Evolutionary conservation across 2,329 filamentous ascomycete genomes (phyloP).

Genomic region (Penicillium digitatum): DNA sequence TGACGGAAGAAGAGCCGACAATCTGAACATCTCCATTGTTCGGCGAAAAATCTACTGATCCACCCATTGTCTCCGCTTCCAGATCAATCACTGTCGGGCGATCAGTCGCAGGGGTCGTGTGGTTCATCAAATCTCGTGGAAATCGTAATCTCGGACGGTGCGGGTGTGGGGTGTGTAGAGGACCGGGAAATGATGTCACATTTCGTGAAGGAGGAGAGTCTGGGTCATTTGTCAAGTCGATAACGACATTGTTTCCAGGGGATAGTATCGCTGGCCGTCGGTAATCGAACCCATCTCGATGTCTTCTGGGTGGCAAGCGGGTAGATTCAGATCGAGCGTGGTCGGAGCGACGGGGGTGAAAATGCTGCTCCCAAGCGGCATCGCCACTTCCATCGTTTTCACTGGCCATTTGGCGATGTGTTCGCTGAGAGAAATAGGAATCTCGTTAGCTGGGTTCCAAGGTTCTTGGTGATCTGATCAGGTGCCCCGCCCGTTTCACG

Average conservation of each 20-base stretch:
- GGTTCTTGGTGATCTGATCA: conserved; percentile 5
- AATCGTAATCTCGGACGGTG: conserved; percentile 25
- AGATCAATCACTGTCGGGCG: conserved; percentile 36
- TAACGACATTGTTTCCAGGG: conserved; percentile 34
- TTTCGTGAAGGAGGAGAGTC: conserved; percentile 32
- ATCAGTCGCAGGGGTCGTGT: background rate
- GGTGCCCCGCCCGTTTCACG: conserved; percentile 25
- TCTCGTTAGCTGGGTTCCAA: conserved; percentile 17
- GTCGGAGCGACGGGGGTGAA: conserved; percentile 25
- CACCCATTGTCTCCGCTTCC: conserved; percentile 32
- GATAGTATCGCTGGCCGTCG: conserved; percentile 48
- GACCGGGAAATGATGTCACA: background rate
- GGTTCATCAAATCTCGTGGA: conserved; percentile 33
- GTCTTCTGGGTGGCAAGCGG: conserved; percentile 33
- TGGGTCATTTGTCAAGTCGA: conserved; percentile 48
- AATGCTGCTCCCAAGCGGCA: conserved; percentile 25
- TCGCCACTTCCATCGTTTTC: conserved; percentile 26
- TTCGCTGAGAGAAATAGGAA: conserved; percentile 27
- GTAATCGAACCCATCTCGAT: conserved; percentile 55
- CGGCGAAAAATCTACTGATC: conserved; percentile 18
- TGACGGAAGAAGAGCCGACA: conserved; percentile 33
- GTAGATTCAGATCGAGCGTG: conserved; percentile 16
- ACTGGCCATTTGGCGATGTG: conserved; percentile 37
- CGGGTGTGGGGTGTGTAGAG: conserved; percentile 3
- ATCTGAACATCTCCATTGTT: conserved; percentile 52